phyloP scores from a whole-genome alignment of 805 yeast genomes.

The Kurtzmaniella fragi region DNA sequence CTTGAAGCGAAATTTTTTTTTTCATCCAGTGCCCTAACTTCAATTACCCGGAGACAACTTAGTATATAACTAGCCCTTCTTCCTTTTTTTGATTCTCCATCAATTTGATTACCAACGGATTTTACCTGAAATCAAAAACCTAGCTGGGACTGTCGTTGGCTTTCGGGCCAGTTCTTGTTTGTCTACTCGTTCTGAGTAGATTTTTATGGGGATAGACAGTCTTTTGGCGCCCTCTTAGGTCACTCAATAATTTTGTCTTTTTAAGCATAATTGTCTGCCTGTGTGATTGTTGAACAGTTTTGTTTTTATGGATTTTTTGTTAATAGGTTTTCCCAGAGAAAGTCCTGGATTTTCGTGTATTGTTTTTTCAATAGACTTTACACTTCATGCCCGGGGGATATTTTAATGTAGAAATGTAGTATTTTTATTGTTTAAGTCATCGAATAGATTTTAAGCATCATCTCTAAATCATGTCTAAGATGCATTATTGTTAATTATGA shows the following conservation, averaged over 20 bases:
- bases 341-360: slow-evolving; percentile 45
- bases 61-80: not conserved
- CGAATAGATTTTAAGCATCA: too few relatives aligned
- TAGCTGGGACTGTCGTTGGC: slow-evolving; percentile 18
- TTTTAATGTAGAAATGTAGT: slow-evolving; percentile 4
- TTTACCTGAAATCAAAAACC: slow-evolving; percentile 28
- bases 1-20: not conserved
- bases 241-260: not conserved
- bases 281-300: slow-evolving; percentile 8
- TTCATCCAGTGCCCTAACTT: not conserved
- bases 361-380: slow-evolving; percentile 33
- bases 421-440: too few relatives aligned
- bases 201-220: slow-evolving; percentile 1
- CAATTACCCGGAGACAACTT: not conserved
- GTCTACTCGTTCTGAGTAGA: slow-evolving; percentile 19
- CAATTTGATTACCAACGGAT: slow-evolving; percentile 31
- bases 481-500: too few relatives aligned
- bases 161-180: slow-evolving; percentile 6
- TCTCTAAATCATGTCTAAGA: too few relatives aligned
- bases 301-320: slow-evolving; percentile 28
- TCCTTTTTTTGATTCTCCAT: slow-evolving; percentile 7
- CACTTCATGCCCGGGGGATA: slow-evolving; percentile 50
- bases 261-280: slow-evolving; percentile 3
- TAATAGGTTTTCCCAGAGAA: slow-evolving; percentile 33
- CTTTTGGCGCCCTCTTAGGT: not conserved